Evolutionary conservation across 345 rosid genomes (phyloP), one percentile per base, ranked within the genome.

Genomic region (Limnanthes douglasii): DNA sequence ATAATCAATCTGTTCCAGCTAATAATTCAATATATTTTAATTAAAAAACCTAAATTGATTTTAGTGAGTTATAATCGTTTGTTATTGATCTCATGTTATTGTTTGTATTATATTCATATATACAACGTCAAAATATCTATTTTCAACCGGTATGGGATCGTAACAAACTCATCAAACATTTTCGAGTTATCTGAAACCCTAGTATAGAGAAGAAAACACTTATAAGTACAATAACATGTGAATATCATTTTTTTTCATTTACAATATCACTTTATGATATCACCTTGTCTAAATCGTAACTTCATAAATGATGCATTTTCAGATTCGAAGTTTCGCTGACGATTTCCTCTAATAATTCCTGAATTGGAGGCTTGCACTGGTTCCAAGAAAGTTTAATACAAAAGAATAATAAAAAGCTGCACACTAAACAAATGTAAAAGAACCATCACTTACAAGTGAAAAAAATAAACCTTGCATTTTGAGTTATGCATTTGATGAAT

Each of bases 391-490:
- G 33, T 18, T n/a, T 45, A 13, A 14, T 14, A 31, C 22, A 5
- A 1, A 11, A 18, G 20, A 15, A 18, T 6, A 32, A 12, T 15
- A 13, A 16, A 30, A 0, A 24, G 8, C 11, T 5, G 20, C 8
- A 16, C 11, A 16, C n/a, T 10, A 26, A 3, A 7, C 1, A 1
- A 24, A 18, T 8, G 12, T 41, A 14, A n/a, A n/a, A n/a, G n/a
- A n/a, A n/a, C n/a, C n/a, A n/a, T n/a, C n/a, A n/a, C n/a, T n/a
- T n/a, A n/a, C n/a, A n/a, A n/a, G n/a, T n/a, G n/a, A n/a, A 0
- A 31, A 32, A 33, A 19, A 56, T 80, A 37, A 64, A 83, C 97
- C 95, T 75, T 46, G 53, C 97, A 88, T 28, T 62, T 59, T 32
- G 39, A 8, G 12, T 56, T 56, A 41, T 29, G 53, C 51, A 50